Evolutionary conservation across 2,329 filamentous ascomycete genomes (phyloP).

Genomic region (Curvularia lunata): DNA sequence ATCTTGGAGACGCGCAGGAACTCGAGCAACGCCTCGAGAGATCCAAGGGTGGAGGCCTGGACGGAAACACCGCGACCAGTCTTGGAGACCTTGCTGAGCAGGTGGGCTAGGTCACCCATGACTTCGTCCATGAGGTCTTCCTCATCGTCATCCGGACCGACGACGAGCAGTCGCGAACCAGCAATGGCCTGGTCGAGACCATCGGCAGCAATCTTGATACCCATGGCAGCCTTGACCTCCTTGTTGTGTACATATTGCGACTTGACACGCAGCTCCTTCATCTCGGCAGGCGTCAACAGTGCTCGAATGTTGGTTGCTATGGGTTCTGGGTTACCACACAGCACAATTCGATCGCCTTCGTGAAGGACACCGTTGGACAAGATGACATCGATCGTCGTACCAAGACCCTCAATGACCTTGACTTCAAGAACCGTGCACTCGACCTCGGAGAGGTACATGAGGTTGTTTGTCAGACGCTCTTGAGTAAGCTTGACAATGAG

Average conservation of each 20-base stretch:
- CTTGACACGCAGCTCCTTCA: constrained; percentile 94
- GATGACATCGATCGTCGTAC: constrained; percentile 97
- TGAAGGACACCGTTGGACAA: constrained; percentile 92
- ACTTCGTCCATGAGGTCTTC: constrained; percentile 97
- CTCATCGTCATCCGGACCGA: constrained; percentile 94
- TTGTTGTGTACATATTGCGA: constrained; percentile 98
- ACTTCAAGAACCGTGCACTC: constrained; percentile 98
- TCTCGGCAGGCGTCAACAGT: constrained; percentile 86
- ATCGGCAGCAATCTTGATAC: constrained; percentile 98
- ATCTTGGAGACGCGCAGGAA: constrained; percentile 97
- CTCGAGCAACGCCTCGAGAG: constrained; percentile 92
- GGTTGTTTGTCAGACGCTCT: constrained; percentile 93
- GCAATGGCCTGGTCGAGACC: constrained; percentile 96
- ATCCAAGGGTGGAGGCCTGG: constrained; percentile 95
- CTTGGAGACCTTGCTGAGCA: constrained; percentile 90
- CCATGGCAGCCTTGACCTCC: constrained; percentile 95
- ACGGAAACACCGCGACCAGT: constrained; percentile 94
- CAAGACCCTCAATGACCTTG: constrained; percentile 98
- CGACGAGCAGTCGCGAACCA: constrained; percentile 90
- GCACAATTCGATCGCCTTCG: constrained; percentile 91
- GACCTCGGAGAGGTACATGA: constrained; percentile 98
- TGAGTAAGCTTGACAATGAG: constrained; percentile 90
- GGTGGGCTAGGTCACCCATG: constrained; percentile 88
- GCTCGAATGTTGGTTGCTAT: constrained; percentile 96
- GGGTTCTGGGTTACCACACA: constrained; percentile 95